Evolutionary conservation across 2,329 filamentous ascomycete genomes (phyloP).

Genomic region (Pseudogymnoascus sp.): DNA sequence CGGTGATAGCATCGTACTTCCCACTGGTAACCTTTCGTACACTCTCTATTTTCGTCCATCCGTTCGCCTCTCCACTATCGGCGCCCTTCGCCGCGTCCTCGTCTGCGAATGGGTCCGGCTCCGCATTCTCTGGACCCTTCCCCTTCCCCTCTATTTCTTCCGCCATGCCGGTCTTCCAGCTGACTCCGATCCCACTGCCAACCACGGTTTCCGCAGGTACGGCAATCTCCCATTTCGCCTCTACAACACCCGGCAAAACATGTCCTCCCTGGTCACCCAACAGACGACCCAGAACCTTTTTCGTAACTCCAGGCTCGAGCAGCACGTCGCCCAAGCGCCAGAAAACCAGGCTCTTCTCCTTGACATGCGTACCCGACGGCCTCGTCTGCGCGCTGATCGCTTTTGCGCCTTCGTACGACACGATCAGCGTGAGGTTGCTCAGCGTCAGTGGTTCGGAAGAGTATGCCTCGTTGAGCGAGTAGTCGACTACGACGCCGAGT

Average conservation of each 20-base stretch:
- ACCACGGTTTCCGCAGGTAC: slow-evolving; percentile 26
- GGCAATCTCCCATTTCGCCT: slow-evolving; percentile 72
- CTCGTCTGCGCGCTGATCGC: slow-evolving; percentile 68
- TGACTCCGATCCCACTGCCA: slow-evolving; percentile 61
- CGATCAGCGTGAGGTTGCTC: slow-evolving; percentile 68
- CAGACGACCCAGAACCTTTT: slow-evolving; percentile 79
- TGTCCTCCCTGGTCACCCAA: slow-evolving; percentile 61
- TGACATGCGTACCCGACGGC: slow-evolving; percentile 69
- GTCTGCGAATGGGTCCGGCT: slow-evolving; percentile 62
- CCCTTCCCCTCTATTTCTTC: slow-evolving; percentile 35
- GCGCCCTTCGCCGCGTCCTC: slow-evolving; percentile 36
- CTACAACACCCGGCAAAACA: slow-evolving; percentile 67
- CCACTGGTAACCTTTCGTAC: slow-evolving; percentile 65
- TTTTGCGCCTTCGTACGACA: slow-evolving; percentile 60
- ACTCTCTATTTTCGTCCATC: slow-evolving; percentile 62
- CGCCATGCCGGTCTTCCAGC: slow-evolving; percentile 38
- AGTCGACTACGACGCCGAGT: slow-evolving; percentile 77
- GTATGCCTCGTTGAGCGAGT: slow-evolving; percentile 65
- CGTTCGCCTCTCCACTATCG: slow-evolving; percentile 32
- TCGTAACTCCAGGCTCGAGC: slow-evolving; percentile 39
- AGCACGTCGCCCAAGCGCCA: slow-evolving; percentile 75
- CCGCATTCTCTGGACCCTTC: slow-evolving; percentile 36
- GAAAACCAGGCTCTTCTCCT: slow-evolving; percentile 69
- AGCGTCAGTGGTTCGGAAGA: slow-evolving; percentile 45
- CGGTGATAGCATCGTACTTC: slow-evolving; percentile 57